Conservation (phyloP, 2,329 filamentous ascomycete species). For the Gaeumannomyces sp. region DNA sequence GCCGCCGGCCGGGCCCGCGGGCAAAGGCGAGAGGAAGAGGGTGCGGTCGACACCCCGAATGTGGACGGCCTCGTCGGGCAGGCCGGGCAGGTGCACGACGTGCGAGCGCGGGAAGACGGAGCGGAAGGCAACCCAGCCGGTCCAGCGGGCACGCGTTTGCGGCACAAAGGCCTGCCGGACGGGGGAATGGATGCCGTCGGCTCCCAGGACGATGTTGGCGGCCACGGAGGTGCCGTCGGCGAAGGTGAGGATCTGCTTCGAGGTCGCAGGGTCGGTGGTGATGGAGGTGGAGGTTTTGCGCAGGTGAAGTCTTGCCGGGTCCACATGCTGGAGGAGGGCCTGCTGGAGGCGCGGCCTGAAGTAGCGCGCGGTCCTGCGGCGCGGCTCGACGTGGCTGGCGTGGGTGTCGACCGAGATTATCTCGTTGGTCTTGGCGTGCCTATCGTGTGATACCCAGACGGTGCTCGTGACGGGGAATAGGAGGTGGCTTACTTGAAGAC, state of each 20-base stretch:
- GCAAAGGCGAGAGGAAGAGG: constrained; percentile 36
- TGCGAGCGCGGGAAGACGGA: constrained; percentile 36
- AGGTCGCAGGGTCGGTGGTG: constrained; percentile 20
- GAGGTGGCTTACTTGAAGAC: constrained; percentile 38
- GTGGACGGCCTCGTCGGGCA: constrained; percentile 37
- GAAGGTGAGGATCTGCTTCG: constrained; percentile 34
- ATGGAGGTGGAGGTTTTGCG: constrained; percentile 34
- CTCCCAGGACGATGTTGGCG: constrained; percentile 44
- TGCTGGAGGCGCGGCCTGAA: constrained; percentile 43
- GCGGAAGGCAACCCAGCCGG: constrained; percentile 37
- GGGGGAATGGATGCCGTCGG: constrained; percentile 46
- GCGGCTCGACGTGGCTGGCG: constrained; percentile 26
- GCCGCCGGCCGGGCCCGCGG: constrained; percentile 19
- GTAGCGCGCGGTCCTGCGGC: constrained; percentile 38
- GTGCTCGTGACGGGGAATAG: too few relatives aligned
- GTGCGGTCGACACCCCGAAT: constrained; percentile 36
- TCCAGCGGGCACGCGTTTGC: constrained; percentile 31
- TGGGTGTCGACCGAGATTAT: constrained; percentile 37
- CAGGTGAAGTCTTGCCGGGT: constrained; percentile 34
- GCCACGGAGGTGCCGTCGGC: constrained; percentile 36
- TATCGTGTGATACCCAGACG: constrained; percentile 12
- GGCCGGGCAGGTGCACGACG: constrained; percentile 31
- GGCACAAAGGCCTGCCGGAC: constrained; percentile 39
- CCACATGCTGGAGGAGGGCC: constrained; percentile 38
- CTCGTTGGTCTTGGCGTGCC: constrained; percentile 37